Evolutionary conservation across 225 moss, liverwort and hornwort genomes (phyloP).

Genomic region (Climacium dendroides): DNA sequence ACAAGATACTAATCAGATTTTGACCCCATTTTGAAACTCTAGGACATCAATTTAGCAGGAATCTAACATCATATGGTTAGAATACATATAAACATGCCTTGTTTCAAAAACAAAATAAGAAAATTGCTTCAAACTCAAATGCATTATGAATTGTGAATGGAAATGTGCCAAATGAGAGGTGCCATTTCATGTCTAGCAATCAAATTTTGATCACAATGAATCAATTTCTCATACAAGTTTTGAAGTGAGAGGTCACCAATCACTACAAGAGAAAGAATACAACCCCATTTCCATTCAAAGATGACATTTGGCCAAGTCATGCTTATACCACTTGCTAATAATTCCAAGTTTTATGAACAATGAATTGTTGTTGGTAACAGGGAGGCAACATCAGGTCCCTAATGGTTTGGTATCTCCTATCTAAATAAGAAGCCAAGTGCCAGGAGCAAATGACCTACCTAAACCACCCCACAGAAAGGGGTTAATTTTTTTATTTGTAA

Average conservation of each 20-base stretch:
- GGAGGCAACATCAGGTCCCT: neutral
- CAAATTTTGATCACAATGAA: neutral
- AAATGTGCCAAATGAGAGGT: neutral
- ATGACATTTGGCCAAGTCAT: neutral
- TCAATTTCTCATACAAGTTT: neutral
- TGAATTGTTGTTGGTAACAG: neutral
- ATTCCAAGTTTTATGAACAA: neutral
- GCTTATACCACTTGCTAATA: neutral
- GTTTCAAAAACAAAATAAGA: fast-evolving
- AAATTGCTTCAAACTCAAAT: neutral
- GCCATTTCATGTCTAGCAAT: neutral
- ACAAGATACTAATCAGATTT: neutral
- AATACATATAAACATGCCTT: neutral
- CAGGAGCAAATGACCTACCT: neutral
- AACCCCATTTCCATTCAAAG: neutral
- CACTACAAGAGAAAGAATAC: neutral
- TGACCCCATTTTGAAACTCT: neutral
- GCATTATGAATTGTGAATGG: no score
- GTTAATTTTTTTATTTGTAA: neutral
- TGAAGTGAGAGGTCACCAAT: no score
- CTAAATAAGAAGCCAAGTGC: neutral
- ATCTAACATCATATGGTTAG: neutral
- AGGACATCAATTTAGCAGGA: no score
- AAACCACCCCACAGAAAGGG: neutral
- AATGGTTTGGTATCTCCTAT: neutral